Base-by-base conservation (phyloP, 352 stramenopile genomes). In the Globisporangium abappressorium region DNA sequence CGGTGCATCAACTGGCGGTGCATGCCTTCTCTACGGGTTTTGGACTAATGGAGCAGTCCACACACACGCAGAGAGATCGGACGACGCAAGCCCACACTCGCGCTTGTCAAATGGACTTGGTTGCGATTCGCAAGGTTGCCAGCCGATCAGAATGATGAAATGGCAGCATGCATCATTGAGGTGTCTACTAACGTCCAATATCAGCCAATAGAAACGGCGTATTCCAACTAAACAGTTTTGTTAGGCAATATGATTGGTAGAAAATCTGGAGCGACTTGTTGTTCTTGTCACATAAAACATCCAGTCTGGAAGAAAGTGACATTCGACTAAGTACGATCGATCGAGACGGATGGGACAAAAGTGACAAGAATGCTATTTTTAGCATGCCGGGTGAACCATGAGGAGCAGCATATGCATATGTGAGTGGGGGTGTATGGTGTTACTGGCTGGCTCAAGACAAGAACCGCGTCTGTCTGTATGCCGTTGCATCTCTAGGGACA, bases 1-100 rank as follows among this genome's bases (percentile, higher is more conserved):
- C 64, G 38, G 15, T 55, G 55, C 30, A 69, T 59, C 20, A 41
- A 64, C 43, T 69, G 64, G 28, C 60, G 60, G 28, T 65, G 46
- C 60, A 65, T 61, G 18, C 22, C 9, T 24, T 20, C 5, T 38
- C n/a, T 54, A 22, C 5, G 38, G 28, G 43, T 30, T 20, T 20
- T 38, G 33, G 1, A 11, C 33, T 9, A 38, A 38, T 38, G 33
- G 33, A 38, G 33, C 33, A 38, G 33, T 8, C 7, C 8, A 38
- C 33, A 38, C 33, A 22, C 43, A 49, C 43, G 18, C 43, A 49
- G 43, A 49, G 30, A 33, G 30, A 33, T 33, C 30, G 30, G 30
- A 33, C 30, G 30, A 33, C 30, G 30, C 30, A 49, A 3, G 43
- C 43, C 6, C 5, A 22, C 43, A 8, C 11, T 5, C 30, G 30